A percentile compares a stretch with the other conserved stretches of the same genome.
Evolutionary conservation across 2,329 filamentous ascomycete species (phyloP).

Genomic region (Lasiodiplodia theobromae): DNA sequence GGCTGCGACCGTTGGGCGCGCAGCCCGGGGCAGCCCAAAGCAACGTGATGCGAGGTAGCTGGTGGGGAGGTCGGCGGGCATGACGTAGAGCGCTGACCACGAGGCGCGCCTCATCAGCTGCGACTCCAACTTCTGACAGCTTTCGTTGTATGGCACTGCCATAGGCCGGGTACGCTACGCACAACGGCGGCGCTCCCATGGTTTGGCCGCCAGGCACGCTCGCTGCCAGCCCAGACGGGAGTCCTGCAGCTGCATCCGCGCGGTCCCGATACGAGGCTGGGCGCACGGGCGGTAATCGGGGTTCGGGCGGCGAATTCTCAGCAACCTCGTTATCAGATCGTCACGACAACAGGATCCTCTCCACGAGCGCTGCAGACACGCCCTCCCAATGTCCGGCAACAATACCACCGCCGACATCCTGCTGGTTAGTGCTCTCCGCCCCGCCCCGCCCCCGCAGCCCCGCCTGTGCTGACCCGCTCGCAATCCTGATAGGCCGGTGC

Average conservation of each 20-base stretch:
- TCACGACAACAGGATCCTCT: constrained; percentile 7
- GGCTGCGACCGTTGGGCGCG: neutral
- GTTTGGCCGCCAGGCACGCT: neutral
- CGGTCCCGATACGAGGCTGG: neutral
- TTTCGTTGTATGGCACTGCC: neutral
- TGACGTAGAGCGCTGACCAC: constrained; percentile 4
- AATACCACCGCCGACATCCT: constrained; percentile 64
- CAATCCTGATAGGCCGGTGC: constrained; percentile 73
- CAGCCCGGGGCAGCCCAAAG: neutral
- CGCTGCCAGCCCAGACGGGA: neutral
- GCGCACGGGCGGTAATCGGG: constrained; percentile 13
- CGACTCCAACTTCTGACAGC: neutral
- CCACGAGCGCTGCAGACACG: constrained; percentile 10
- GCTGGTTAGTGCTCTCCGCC: constrained; percentile 55
- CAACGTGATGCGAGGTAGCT: neutral
- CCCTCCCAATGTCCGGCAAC: constrained; percentile 43
- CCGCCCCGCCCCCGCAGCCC: constrained; percentile 3
- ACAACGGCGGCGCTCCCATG: neutral
- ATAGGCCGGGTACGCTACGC: neutral
- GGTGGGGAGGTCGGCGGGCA: neutral
- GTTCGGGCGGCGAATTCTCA: constrained; percentile 23
- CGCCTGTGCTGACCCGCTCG: constrained; percentile 7
- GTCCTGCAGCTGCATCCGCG: neutral
- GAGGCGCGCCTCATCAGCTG: neutral
- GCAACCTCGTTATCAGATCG: constrained; percentile 25